Evolutionary conservation across 805 yeast genomes (phyloP).

Genomic region (Tetrapisispora taiwanensis): DNA sequence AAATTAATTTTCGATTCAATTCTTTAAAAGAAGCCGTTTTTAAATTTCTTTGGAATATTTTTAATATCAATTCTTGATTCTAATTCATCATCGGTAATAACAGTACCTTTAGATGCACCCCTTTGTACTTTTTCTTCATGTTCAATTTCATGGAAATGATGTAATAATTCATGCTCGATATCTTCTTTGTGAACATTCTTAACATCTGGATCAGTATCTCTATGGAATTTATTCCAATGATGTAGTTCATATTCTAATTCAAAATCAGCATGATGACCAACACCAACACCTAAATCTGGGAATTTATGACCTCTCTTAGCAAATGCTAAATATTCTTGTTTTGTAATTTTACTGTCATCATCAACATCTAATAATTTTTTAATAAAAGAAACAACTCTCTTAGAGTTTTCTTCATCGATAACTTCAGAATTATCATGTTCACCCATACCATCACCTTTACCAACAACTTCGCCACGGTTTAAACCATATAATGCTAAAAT

Average conservation of each 20-base stretch:
- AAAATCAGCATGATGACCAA: constrained; percentile 89
- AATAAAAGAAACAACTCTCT: constrained; percentile 45
- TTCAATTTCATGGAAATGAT: constrained; percentile 78
- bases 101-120: constrained; percentile 30
- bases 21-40: constrained; percentile 19
- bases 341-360: constrained; percentile 51
- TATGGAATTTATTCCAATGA: constrained; percentile 81
- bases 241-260: constrained; percentile 90
- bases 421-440: constrained; percentile 58
- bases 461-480: constrained; percentile 58
- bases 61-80: constrained; percentile 30
- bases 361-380: constrained; percentile 54
- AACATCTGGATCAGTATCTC: constrained; percentile 74
- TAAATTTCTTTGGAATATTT: constrained; percentile 34
- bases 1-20: too few species aligned
- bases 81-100: constrained; percentile 31
- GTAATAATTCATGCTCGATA: constrained; percentile 73
- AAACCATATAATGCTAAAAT: constrained; percentile 77
- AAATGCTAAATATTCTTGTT: constrained; percentile 62
- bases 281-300: constrained; percentile 90
- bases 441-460: constrained; percentile 88
- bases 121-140: constrained; percentile 34
- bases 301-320: constrained; percentile 54
- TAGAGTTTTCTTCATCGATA: constrained; percentile 42
- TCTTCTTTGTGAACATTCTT: constrained; percentile 76